Evolutionary conservation across 371 early-diverging fungal species (phyloP), one percentile per base, ranked within the genome.

Genomic region (Fennellomyces sp.): DNA sequence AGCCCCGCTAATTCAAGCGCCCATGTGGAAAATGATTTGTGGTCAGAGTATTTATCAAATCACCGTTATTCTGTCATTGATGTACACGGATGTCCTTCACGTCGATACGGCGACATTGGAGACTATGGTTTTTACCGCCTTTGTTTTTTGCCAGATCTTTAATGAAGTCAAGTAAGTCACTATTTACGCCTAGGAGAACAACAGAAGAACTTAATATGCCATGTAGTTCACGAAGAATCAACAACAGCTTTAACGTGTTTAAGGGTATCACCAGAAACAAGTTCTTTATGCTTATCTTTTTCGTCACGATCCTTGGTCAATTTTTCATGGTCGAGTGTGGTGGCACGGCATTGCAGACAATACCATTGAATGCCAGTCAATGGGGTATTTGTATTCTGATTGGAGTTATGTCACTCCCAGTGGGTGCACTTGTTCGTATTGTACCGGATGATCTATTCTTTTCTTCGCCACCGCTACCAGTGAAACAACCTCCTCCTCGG

Each of bases 91-190:
- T 26, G 58, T 70, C 23, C 61, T 70, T 7, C 47, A 60, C n/a
- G 35, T 57, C 17, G 73, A 78, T n/a, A 52, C 36, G 23, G 70
- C 53, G 8, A 69, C 77, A 3, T 65, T 90, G n/a, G 66, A 76
- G 33, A 84, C 89, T 4, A 59, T 89, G 49, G 81, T 92, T 1
- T 93, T 92, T 62, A 93, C 90, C 50, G 81, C 90, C 2, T 93
- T 92, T 72, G 89, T 92, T 0, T 88, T 90, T 61, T 68, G 91
- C 47, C 94, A 92, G 61, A 80, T 93, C 25, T 91, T 90, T 65
- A 91, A 91, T 69, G 87, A 88, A 61, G 45, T 89, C 76, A 89
- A 89, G 78, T 77, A 66, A 69, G 77, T 65, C 13, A n/a, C n/a
- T 4, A 26, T 13, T 47, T 19, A 26, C 33, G 38, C 27, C 21